Base-by-base conservation (phyloP, 2,329 filamentous ascomycete genomes). In the Berkeleyomyces basicola region DNA sequence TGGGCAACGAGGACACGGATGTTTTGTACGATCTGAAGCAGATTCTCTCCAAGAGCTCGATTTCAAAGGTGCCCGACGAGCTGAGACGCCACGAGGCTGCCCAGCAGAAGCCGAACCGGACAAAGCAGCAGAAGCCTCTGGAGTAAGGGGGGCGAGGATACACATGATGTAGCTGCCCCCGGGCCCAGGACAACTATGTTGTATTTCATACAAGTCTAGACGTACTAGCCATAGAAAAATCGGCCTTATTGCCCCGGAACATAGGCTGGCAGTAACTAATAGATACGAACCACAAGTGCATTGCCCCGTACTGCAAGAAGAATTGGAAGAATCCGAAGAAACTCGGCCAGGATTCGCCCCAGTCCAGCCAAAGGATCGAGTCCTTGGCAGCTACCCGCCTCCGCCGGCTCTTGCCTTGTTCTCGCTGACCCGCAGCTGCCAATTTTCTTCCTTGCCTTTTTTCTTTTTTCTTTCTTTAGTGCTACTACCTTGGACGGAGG, bases 1-100 rank as follows among this genome's bases (percentile, higher is more conserved):
- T 97, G 70, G 92, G 90, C 64, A 86, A 83, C 68, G 93, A 97
- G 75, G 93, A 99, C 75, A 72, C 81, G 0, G 93, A 96, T 72
- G 86, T 92, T 33, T 78, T 97, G 80, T 96, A 95, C 72, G 93
- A 99, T 71, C 77, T 99, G 66, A 92, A 90, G 75, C 90, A 96
- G 77, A 97, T 99, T 83, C 82, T 99, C 40, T 85, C 82, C 70
- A 97, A 97, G 81, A 93, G 88, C 66, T 79, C 83, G 9, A 89
- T 96, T 31, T 91, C 86, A 2, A 86, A 88, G 70, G 87, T 99
- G 36, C 91, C 93, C 0, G 93, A 99, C 67, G 93, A 97, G 73
- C 74, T 97, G 67, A 80, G 87, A 70, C 85, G 91, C 68, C 91
- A 96, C 71, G 90, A 95, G 74, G 86, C 88, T 1, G 88, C 91